phyloP scores from a whole-genome alignment of 192 early-diverging fungal species.

The Coemansia sp. region DNA sequence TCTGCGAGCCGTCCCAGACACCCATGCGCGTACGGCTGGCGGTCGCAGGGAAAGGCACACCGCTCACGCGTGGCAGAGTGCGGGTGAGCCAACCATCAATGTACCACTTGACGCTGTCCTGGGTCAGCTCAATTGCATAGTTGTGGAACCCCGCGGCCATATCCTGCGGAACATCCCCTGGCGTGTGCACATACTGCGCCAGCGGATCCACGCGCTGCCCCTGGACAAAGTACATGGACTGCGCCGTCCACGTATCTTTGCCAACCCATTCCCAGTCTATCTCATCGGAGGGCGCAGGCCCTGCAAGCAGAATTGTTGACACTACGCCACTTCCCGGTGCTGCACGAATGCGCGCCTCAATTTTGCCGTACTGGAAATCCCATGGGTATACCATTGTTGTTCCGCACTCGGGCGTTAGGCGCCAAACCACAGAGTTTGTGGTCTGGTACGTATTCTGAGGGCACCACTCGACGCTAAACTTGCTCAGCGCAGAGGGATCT shows the following conservation, averaged over 20 bases:
- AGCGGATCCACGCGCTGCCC: slow-evolving; percentile 43
- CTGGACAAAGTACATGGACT: slow-evolving; percentile 55
- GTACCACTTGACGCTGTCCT: slow-evolving; percentile 57
- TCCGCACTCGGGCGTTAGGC: slow-evolving; percentile 39
- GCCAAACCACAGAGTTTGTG: slow-evolving; percentile 21
- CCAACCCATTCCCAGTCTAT: slow-evolving; percentile 66
- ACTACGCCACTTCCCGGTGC: slow-evolving; percentile 51
- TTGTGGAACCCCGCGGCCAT: slow-evolving; percentile 48
- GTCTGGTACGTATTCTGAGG: slow-evolving; percentile 41
- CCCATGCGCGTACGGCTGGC: slow-evolving; percentile 38
- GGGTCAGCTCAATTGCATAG: slow-evolving; percentile 58
- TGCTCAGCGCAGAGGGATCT: slow-evolving; percentile 21
- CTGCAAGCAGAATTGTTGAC: slow-evolving; percentile 52
- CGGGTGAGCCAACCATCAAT: slow-evolving; percentile 52
- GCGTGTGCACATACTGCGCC: slow-evolving; percentile 23
- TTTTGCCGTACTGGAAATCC: slow-evolving; percentile 30
- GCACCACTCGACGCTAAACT: slow-evolving; percentile 42
- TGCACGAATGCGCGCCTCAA: slow-evolving; percentile 35
- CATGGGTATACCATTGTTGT: slow-evolving; percentile 39
- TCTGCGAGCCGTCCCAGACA: slow-evolving; percentile 50
- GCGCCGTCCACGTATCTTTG: slow-evolving; percentile 44
- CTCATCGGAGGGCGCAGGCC: slow-evolving; percentile 52
- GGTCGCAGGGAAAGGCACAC: slow-evolving; percentile 30
- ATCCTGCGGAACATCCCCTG: slow-evolving; percentile 30
- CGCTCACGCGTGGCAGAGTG: slow-evolving; percentile 21